A percentile compares a stretch with the other conserved stretches of the same genome.
These are phyloP conservation scores for Phoma sp. DNA, from an alignment of 2,329 filamentous ascomycete species.

Conservation along the genomic window DNA sequence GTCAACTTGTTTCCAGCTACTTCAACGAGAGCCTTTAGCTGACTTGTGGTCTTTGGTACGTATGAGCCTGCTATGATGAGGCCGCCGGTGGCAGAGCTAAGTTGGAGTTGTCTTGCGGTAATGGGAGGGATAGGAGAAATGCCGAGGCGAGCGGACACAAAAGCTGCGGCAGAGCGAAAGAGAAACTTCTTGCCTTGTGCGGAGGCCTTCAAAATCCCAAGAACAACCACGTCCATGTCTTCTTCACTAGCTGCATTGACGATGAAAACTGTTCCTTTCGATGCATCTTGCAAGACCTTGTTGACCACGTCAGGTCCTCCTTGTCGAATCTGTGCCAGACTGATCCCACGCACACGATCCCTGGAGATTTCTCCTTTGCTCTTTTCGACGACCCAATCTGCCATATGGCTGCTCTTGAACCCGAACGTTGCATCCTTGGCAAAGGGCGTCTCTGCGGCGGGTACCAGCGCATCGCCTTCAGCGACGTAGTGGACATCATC, in stretches of 20 bases:
- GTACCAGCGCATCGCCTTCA: conserved; percentile 57
- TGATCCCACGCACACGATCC: conserved; percentile 54
- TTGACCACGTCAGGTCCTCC: conserved; percentile 55
- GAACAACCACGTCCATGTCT: conserved; percentile 63
- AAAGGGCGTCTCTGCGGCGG: conserved; percentile 62
- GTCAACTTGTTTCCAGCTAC: conserved; percentile 51
- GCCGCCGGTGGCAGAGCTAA: conserved; percentile 53
- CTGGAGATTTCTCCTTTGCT: conserved; percentile 50
- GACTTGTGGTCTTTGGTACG: conserved; percentile 65
- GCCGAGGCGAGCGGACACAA: conserved; percentile 59
- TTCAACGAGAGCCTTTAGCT: conserved; percentile 54
- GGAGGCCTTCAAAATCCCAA: conserved; percentile 54
- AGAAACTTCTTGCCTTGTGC: conserved; percentile 52
- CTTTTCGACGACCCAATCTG: conserved; percentile 63
- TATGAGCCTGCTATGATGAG: conserved; percentile 65
- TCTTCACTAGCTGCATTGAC: conserved; percentile 61
- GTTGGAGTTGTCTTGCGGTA: conserved; percentile 52
- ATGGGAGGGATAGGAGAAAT: conserved; percentile 61
- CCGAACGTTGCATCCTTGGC: conserved; percentile 65
- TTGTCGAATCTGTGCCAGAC: conserved; percentile 56
- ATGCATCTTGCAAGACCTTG: conserved; percentile 48
- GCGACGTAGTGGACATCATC: conserved; percentile 65
- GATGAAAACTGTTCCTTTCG: conserved; percentile 54
- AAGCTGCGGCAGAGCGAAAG: conserved; percentile 56
- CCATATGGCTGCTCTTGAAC: conserved; percentile 60